Evolutionary conservation across 139 green algal genomes (phyloP).

Genomic region (Pseudopediastrum boryanum): DNA sequence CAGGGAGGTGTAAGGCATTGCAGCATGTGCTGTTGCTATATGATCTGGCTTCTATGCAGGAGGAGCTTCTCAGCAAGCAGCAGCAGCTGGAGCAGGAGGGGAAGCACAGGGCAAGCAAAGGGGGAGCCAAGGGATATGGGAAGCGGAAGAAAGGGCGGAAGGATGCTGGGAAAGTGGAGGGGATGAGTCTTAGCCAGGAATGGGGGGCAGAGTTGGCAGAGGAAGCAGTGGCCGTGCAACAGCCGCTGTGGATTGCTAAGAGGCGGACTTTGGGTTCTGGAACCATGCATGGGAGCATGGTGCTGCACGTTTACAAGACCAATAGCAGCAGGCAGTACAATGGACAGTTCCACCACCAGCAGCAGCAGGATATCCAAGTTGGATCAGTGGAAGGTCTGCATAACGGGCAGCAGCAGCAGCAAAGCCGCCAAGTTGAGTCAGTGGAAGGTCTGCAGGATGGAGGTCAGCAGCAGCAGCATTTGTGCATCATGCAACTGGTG

Average conservation of each 20-base stretch:
- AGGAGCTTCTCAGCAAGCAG: no score
- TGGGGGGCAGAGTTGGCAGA: not conserved
- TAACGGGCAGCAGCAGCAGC: not conserved
- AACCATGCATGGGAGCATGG: slow-evolving; percentile 37
- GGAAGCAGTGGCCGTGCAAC: not conserved
- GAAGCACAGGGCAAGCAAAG: not conserved
- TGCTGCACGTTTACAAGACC: slow-evolving; percentile 34
- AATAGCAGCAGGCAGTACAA: no score
- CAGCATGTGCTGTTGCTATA: no score
- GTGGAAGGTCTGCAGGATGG: no score
- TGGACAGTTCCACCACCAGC: not conserved
- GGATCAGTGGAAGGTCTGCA: not conserved
- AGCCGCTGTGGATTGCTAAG: not conserved
- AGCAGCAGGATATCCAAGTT: not conserved
- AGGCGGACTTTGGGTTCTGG: slow-evolving; percentile 28
- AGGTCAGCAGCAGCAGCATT: slow-evolving; percentile 2
- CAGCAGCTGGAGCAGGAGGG: not conserved
- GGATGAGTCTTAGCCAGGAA: not conserved
- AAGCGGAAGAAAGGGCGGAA: not conserved
- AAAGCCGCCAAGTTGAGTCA: not conserved
- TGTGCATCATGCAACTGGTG: slow-evolving; percentile 77
- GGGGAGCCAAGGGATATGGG: not conserved
- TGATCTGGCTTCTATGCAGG: no score
- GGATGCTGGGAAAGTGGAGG: not conserved
- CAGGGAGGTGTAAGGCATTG: no score